These are phyloP conservation scores for Salicornia ramosissima DNA, from an alignment of 148 eudicot genomes.

Conservation along the genomic window DNA sequence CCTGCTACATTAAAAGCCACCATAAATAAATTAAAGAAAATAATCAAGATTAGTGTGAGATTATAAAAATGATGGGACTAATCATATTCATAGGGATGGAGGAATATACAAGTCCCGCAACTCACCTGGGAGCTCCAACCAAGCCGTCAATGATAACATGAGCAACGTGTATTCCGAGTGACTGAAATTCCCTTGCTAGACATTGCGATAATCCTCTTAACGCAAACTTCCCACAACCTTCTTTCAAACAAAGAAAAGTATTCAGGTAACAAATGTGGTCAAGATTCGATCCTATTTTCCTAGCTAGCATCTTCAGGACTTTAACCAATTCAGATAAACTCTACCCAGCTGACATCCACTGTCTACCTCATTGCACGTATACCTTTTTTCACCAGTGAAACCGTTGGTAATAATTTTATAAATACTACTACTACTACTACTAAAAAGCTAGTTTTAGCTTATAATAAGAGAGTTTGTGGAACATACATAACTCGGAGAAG, in stretches of 20 bases:
- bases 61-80: too few relatives aligned
- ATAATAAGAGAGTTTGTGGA: background rate
- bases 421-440: too few relatives aligned
- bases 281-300: too few relatives aligned
- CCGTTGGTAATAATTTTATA: too few relatives aligned
- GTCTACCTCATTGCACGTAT: too few relatives aligned
- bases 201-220: slow-evolving; percentile 73
- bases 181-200: slow-evolving; percentile 73
- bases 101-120: background rate
- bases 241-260: background rate
- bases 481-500: slow-evolving; percentile 64
- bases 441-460: background rate
- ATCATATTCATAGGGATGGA: background rate
- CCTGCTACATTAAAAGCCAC: too few relatives aligned
- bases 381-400: too few relatives aligned
- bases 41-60: too few relatives aligned
- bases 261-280: background rate
- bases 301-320: too few relatives aligned
- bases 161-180: slow-evolving; percentile 72
- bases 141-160: slow-evolving; percentile 70
- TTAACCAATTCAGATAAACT: too few relatives aligned
- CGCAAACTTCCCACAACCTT: slow-evolving; percentile 88
- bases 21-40: too few relatives aligned
- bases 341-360: too few relatives aligned
- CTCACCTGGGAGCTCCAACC: slow-evolving; percentile 58